Evolutionary conservation across 78 protist species (phyloP), one percentile per base, ranked within the genome.

Genomic region (Isochrysis galbana): DNA sequence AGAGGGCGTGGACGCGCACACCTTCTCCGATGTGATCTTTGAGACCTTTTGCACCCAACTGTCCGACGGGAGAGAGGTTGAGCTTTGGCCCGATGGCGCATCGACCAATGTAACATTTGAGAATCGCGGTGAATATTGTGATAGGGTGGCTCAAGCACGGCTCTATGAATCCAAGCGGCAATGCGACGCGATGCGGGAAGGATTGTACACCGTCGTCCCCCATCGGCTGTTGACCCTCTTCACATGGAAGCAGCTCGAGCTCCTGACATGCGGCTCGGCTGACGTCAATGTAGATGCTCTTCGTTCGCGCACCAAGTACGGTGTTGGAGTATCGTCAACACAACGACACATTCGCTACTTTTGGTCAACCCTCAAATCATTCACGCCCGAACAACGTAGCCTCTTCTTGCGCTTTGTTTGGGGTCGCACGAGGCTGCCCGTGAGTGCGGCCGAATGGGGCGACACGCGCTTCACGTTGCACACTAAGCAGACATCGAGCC

Each of bases 351-450:
- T 91, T 11, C 86, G 77, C 46, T 78, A 61, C 72, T 46, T 91
- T 38, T 91, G 93, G 93, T 1, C 5, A 23, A 42, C 77, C 55
- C 46, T 91, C 11, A 4, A 22, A 4, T 19, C 21, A 0, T 91
- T 91, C 93, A 44, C 44, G 47, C 93, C 46, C 44, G 90, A 77
- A 41, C 74, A 78, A 47, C 78, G 93, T 1, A 2, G 44, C 34
- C 26, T 19, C 26, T 91, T 91, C 34, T n/a, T 91, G 14, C 93
- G 93, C 87, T 91, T 91, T 69, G 93, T 78, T 5, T 91, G 93
- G 93, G 93, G 93, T 2, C 93, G 46, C 42, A 38, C 90, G 46
- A 44, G 93, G 45, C 89, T 91, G 93, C 93, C 93, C 42, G 5
- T 29, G 55, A 61, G 29, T 5, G 82, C 91, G 17, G 82, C 82